Evolutionary conservation across 108 stramenopile species (phyloP).

Genomic region (Nitzschia sp.): DNA sequence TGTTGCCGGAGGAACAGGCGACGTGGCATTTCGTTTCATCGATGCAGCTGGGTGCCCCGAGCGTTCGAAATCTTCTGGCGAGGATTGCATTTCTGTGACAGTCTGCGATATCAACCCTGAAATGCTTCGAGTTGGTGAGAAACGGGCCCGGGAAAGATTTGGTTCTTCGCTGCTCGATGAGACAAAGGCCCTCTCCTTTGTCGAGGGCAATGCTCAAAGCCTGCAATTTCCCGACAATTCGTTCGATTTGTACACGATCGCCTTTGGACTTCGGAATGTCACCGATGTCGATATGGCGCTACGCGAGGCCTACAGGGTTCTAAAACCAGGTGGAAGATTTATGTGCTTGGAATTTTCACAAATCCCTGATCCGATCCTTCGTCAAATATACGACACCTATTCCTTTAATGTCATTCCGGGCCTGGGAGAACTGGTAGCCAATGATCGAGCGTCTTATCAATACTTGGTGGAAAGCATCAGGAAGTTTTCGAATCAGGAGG

Average conservation of each 20-base stretch:
- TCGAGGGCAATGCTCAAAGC: constrained; percentile 94
- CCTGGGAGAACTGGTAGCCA: constrained; percentile 90
- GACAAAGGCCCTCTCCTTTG: constrained; percentile 55
- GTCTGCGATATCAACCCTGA: constrained; percentile 97
- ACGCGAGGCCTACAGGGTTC: constrained; percentile 81
- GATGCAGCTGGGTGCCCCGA: constrained; percentile 72
- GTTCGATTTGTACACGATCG: constrained; percentile 98
- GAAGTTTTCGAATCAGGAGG: constrained; percentile 92
- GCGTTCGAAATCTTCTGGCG: constrained; percentile 43
- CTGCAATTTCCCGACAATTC: constrained; percentile 85
- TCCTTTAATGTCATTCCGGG: constrained; percentile 94
- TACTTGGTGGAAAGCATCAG: constrained; percentile 99
- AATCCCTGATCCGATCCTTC: constrained; percentile 69
- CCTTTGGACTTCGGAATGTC: constrained; percentile 98
- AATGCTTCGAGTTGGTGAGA: constrained; percentile 94
- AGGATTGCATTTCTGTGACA: constrained; percentile 78
- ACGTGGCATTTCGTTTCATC: constrained; percentile 94
- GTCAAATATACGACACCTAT: constrained; percentile 86
- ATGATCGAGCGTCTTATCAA: constrained; percentile 94
- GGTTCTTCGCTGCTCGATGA: constrained; percentile 56
- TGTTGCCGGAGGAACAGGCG: constrained; percentile 98
- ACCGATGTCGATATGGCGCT: constrained; percentile 92
- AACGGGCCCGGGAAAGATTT: constrained; percentile 58
- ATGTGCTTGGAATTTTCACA: constrained; percentile 97
- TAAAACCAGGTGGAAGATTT: constrained; percentile 97